phyloP scores from a whole-genome alignment of 169 alveolate genomes.

The Plasmodium fragile region DNA sequence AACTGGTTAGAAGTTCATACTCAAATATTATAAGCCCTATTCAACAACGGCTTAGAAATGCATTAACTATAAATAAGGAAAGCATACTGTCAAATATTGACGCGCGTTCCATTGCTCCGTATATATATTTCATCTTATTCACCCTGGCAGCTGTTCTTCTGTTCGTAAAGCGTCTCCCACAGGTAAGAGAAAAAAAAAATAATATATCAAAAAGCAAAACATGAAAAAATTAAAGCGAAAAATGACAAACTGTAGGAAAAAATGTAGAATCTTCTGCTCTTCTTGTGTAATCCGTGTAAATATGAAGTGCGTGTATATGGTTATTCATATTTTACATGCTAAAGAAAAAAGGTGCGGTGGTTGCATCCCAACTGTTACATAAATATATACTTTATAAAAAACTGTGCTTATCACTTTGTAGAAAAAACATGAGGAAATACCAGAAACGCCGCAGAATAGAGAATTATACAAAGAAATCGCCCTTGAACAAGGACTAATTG shows the following conservation, averaged over 20 bases:
- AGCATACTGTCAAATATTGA: neutral
- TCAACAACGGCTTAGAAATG: neutral
- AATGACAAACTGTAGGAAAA: neutral
- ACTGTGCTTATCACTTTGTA: neutral
- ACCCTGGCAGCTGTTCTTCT: neutral
- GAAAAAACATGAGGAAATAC: neutral
- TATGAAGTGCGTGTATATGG: neutral
- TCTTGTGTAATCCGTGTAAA: neutral
- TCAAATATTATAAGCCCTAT: neutral
- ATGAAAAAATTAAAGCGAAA: neutral
- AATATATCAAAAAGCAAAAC: neutral
- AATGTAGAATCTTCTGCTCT: neutral
- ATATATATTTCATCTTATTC: neutral
- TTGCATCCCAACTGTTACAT: neutral
- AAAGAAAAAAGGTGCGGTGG: neutral
- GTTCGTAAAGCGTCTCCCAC: neutral
- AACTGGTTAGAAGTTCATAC: neutral
- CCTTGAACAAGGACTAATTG: constrained; percentile 19
- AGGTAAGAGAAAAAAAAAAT: neutral
- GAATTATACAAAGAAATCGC: neutral
- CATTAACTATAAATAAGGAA: neutral
- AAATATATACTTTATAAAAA: neutral
- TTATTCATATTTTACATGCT: neutral
- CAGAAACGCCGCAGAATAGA: neutral
- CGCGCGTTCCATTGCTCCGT: neutral